Evolutionary conservation across 345 rosid species (phyloP).

Genomic region (Syzygium aqueum): DNA sequence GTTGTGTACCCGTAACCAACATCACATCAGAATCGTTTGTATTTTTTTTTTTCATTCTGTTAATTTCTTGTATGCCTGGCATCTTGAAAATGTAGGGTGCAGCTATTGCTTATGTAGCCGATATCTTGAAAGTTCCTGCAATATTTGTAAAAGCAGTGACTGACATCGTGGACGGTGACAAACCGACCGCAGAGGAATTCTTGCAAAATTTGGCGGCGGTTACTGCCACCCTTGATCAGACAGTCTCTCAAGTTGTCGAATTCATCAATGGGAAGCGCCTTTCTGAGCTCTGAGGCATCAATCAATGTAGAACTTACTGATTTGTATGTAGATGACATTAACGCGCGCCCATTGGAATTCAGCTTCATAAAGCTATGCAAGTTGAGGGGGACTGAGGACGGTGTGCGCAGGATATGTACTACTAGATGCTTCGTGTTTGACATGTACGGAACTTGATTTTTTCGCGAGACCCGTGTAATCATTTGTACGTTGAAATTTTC

Average conservation of each 20-base stretch:
- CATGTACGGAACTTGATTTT: not conserved
- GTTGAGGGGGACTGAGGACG: not conserved
- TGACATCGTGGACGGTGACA: constrained; percentile 81
- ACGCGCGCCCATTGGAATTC: not conserved
- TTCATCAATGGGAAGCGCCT: constrained; percentile 64
- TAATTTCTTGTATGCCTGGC: not conserved
- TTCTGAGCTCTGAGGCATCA: constrained; percentile 46
- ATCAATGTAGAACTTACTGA: not conserved
- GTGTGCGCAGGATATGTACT: not conserved
- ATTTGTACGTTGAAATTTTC: not conserved
- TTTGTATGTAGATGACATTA: not conserved
- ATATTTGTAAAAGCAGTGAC: constrained; percentile 87
- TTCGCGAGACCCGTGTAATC: not conserved
- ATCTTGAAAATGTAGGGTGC: constrained; percentile 48
- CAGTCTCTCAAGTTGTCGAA: constrained; percentile 51
- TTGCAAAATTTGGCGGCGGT: constrained; percentile 75
- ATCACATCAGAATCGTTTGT: not conserved
- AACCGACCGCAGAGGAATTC: constrained; percentile 88
- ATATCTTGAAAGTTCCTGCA: constrained; percentile 73
- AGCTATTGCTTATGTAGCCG: constrained; percentile 82
- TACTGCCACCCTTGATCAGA: constrained; percentile 56
- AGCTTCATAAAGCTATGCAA: not conserved
- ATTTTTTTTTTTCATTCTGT: not conserved
- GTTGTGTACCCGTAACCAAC: not conserved
- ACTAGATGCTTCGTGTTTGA: not conserved